Evolutionary conservation across 352 stramenopile species (phyloP).

Genomic region (Phytophthora citricola): DNA sequence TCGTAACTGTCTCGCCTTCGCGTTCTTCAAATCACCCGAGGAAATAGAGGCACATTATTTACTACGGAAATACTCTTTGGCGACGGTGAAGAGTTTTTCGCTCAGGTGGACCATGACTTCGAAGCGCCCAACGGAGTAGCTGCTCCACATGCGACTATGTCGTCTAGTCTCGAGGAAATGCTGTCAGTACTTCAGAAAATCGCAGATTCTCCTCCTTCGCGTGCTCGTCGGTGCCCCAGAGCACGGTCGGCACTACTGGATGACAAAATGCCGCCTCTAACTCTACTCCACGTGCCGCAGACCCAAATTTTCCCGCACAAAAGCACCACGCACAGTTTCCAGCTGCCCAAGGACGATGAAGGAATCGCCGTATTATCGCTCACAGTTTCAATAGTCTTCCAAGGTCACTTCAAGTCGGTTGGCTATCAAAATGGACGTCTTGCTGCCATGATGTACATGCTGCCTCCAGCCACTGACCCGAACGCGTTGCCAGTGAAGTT

Average conservation of each 20-base stretch:
- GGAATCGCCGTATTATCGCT: constrained; percentile 56
- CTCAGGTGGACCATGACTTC: constrained; percentile 51
- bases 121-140: constrained; percentile 20
- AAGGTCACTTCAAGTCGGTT: constrained; percentile 73
- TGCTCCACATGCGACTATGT: constrained; percentile 20
- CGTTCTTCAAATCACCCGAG: constrained; percentile 67
- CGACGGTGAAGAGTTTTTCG: constrained; percentile 71
- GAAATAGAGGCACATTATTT: constrained; percentile 68
- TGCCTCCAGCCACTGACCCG: constrained; percentile 33
- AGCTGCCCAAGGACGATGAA: constrained; percentile 40
- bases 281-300: constrained; percentile 50
- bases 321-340: constrained; percentile 68
- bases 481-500: constrained; percentile 17
- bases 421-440: constrained; percentile 81
- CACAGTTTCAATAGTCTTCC: constrained; percentile 71
- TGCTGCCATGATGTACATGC: constrained; percentile 78
- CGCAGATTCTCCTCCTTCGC: constrained; percentile 18
- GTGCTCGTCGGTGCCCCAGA: constrained; percentile 13
- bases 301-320: constrained; percentile 68
- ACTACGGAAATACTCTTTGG: constrained; percentile 73
- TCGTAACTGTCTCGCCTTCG: constrained; percentile 71
- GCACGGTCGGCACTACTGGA: constrained; percentile 44
- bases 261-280: constrained; percentile 32
- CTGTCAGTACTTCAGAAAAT: constrained; percentile 38
- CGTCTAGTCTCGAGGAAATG: constrained; percentile 45